Base-by-base conservation (phyloP, 805 yeast species). In the Teunomyces kruisii region DNA sequence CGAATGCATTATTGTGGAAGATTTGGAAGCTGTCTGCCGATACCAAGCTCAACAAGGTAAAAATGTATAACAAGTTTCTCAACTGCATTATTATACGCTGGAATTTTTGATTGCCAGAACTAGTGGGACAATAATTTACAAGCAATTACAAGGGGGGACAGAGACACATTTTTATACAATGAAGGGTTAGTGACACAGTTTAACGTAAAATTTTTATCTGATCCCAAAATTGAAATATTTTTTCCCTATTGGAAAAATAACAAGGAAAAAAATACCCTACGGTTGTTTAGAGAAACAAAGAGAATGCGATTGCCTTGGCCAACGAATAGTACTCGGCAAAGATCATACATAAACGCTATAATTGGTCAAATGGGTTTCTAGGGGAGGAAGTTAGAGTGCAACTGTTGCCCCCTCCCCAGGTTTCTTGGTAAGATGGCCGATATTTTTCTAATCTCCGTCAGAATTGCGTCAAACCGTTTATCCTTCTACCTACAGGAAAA, bases 1-100 rank as follows among this genome's bases (percentile, higher is more conserved):
- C 61, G 24, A 68, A 53, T 6, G 49, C 57, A 15, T 55, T 54
- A 31, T 56, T 53, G 30, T 51, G 59, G 50, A 35, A 35, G 27
- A 35, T 22, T n/a, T 35, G 38, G 26, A 35, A 35, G 9, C 27
- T 15, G 27, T 35, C 16, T 9, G 38, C 38, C 12, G 13, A 35
- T 7, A 22, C 28, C 28, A 35, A 35, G 26, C 38, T 35, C 38
- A 22, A 12, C 27, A 35, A 35, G 28, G 38, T 22, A 3, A 35
- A 22, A 9, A 35, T 8, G 22, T 19, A 35, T 12, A 35, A 35
- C 7, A 26, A 10, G 7, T 5, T 10, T 26, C 7, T 26, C 56
- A 64, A 24, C 65, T 53, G 31, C 44, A 39, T 35, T n/a, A 19
- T 19, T 19, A 19, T 19, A 19, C 22, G 22, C 22, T 4, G 6